Percentiles rank a stretch among this genome's conserved stretches.
These are phyloP conservation scores for Dissophora globulifera DNA, from an alignment of 192 early-diverging fungal genomes.

Conservation along the genomic window DNA sequence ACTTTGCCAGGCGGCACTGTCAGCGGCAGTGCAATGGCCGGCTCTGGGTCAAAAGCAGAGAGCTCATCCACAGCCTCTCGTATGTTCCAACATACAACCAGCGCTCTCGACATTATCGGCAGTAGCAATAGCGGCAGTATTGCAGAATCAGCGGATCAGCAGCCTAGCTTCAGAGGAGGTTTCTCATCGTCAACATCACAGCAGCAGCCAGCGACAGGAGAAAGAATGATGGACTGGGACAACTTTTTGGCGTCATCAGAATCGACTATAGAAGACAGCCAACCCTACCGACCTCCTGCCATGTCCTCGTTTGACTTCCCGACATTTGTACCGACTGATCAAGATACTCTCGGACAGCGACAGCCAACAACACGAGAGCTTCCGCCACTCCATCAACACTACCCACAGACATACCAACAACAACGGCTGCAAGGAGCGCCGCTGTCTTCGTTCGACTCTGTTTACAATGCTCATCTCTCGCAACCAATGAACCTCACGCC, in stretches of 20 bases:
- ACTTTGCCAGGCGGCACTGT: background rate
- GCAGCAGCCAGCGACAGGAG: background rate
- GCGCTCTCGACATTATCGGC: constrained; percentile 23
- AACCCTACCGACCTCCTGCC: constrained; percentile 29
- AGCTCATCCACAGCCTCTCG: constrained; percentile 14
- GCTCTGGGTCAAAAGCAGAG: constrained; percentile 12
- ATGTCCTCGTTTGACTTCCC: constrained; percentile 12
- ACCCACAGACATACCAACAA: background rate
- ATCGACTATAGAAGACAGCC: constrained; percentile 16
- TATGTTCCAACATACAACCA: constrained; percentile 32
- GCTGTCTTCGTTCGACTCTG: background rate
- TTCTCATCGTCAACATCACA: background rate
- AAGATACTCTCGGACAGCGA: background rate
- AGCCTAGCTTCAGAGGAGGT: constrained; percentile 9
- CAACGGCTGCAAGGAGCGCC: background rate
- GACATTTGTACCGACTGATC: background rate
- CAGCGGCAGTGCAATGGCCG: background rate
- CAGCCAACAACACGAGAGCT: constrained; percentile 6
- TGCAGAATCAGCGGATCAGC: background rate
- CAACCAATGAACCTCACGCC: constrained; percentile 49
- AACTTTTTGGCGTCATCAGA: constrained; percentile 44
- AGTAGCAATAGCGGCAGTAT: constrained; percentile 9
- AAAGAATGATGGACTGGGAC: constrained; percentile 48
- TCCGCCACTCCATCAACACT: background rate
- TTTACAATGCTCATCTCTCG: constrained; percentile 16